phyloP scores from a whole-genome alignment of 306 rosid genomes.

The Pterocarpus santalinus region DNA sequence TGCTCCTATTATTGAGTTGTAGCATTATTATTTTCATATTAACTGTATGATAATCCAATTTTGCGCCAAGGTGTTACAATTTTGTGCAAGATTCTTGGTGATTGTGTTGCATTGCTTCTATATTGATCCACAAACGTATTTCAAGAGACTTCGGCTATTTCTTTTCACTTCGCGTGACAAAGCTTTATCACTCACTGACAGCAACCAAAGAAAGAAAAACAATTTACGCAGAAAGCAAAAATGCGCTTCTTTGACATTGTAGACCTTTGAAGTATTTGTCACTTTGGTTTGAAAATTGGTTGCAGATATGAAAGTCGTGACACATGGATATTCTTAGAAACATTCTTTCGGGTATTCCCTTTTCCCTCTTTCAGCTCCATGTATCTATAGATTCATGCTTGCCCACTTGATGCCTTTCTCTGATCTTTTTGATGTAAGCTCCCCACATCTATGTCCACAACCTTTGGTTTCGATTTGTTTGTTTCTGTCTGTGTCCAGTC shows the following conservation, averaged over 20 bases:
- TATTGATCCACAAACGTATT: background rate
- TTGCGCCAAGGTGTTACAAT: constrained; percentile 22
- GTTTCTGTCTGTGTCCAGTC: background rate
- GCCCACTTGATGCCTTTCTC: constrained; percentile 6
- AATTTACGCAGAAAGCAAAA: too few relatives aligned
- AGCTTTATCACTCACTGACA: too few relatives aligned
- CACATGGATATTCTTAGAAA: background rate
- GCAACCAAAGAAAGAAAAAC: too few relatives aligned
- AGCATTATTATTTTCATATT: constrained; percentile 69
- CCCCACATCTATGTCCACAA: constrained; percentile 1
- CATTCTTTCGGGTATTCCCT: background rate
- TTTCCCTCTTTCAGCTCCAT: background rate
- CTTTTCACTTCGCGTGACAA: background rate
- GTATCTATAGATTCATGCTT: background rate
- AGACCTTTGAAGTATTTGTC: too few relatives aligned
- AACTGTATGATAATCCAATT: constrained; percentile 54
- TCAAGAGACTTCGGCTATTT: background rate
- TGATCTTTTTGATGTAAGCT: constrained; percentile 11
- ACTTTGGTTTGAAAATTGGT: too few relatives aligned
- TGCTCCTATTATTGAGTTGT: constrained; percentile 66
- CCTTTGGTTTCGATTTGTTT: background rate
- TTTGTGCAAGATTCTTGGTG: constrained; percentile 8
- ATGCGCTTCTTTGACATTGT: too few relatives aligned
- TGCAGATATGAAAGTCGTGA: background rate
- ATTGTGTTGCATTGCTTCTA: constrained; percentile 1